Evolutionary conservation across 345 rosid species (phyloP), one percentile per base, ranked within the genome.

Genomic region (Eucalyptus marginata): DNA sequence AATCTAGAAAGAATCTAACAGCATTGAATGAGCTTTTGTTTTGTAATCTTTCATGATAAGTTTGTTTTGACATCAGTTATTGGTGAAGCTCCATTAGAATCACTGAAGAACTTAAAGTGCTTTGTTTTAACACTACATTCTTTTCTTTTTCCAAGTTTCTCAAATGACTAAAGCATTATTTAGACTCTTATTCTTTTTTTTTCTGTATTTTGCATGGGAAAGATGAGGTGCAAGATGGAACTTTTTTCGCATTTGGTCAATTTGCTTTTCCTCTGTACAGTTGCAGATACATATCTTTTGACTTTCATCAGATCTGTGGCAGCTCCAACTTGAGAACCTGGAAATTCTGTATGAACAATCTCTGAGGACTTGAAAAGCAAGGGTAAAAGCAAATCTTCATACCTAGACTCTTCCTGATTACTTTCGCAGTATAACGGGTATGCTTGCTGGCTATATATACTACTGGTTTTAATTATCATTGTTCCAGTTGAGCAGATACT

Each of bases 241-340:
- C 27, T 20, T 76, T n/a, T 76, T 76, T 40, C 4, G 15, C 6
- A 36, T 40, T 40, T 40, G 46, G 47, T 22, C 84, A 76, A 40
- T 43, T 40, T 40, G 84, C 47, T 36, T 76, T 76, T 76, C 47
- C 84, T 11, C 29, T 22, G 84, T 76, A 29, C 84, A 40, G 22
- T 76, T 59, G 90, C 98, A 97, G 99, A 94, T 97, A 95, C 87
- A 89, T 96, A 66, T 92, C 98, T 46, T 97, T 96, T 88, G 99
- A 97, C 90, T 97, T 96, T 87, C 99, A 97, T 90, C 94, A 92
- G 90, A 66, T 93, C n/a, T 96, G 99, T 91, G 98, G 99, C 91
- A 95, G 89, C 90, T 91, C 98, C 89, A 96, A 96, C 91, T 96
- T 88, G 98, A 94, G 88, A 96, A 95, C 90, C 93, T 97, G 59